Percentiles rank a stretch among this genome's conserved stretches.
phyloP scores from a whole-genome alignment of 1,284 basidiomycete genomes.

The Apiotrichum siamense region DNA sequence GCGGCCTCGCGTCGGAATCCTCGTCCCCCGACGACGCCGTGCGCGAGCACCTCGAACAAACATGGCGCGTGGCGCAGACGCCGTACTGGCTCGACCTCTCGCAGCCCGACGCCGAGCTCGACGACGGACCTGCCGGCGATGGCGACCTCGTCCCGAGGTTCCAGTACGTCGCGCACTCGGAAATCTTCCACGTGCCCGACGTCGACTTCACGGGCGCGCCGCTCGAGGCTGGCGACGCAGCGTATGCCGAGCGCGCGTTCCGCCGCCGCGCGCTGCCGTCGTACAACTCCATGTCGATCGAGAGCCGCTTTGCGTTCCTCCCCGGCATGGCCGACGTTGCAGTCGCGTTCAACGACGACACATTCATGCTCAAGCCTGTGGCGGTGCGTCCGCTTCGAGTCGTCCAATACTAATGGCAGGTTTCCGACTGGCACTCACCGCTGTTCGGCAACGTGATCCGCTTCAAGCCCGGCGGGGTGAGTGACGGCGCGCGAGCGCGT shows the following conservation, averaged over 20 bases:
- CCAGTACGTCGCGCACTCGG: constrained; percentile 36
- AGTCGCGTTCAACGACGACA: constrained; percentile 41
- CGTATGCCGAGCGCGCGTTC: constrained; percentile 35
- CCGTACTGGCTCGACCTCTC: constrained; percentile 41
- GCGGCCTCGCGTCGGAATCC: no score
- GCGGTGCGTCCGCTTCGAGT: not conserved
- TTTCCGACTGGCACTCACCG: constrained; percentile 40
- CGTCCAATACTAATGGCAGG: not conserved
- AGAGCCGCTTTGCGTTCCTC: constrained; percentile 38
- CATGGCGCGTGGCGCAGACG: constrained; percentile 37
- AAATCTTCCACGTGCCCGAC: constrained; percentile 39
- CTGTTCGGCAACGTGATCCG: constrained; percentile 41
- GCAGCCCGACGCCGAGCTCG: not conserved
- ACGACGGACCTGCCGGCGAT: no score
- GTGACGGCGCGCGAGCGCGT: not conserved
- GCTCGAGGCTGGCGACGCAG: constrained; percentile 17
- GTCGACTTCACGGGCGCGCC: not conserved
- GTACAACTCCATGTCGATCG: constrained; percentile 46
- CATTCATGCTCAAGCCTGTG: constrained; percentile 33
- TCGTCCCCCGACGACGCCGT: constrained; percentile 15
- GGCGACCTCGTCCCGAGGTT: no score
- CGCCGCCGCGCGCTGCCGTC: constrained; percentile 34
- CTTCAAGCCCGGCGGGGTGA: constrained; percentile 30
- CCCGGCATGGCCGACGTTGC: constrained; percentile 36
- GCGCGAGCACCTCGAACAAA: not conserved